These are phyloP conservation scores for Lycium ferocissimum DNA, from an alignment of 257 asterid genomes.

Conservation along the genomic window DNA sequence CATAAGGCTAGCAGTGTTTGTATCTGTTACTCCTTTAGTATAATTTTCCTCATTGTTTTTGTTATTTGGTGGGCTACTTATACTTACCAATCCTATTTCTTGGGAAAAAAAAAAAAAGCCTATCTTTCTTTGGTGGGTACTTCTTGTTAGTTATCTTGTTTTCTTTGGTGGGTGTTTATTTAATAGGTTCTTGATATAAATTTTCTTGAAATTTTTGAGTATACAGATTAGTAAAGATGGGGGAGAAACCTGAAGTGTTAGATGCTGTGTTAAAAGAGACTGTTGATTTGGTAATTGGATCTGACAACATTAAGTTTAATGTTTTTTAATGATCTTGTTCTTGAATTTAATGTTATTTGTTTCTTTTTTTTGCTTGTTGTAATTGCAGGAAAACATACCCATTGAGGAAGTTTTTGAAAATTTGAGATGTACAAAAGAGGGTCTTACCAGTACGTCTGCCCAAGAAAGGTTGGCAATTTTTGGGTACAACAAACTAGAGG, in stretches of 20 bases:
- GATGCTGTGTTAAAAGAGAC: constrained; percentile 97
- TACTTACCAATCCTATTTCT: neutral
- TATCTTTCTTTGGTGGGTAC: constrained; percentile 26
- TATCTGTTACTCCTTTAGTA: neutral
- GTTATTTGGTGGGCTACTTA: constrained; percentile 11
- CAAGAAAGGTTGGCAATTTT: constrained; percentile 90
- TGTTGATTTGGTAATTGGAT: constrained; percentile 99
- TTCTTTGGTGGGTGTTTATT: neutral
- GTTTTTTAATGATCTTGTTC: constrained; percentile 20
- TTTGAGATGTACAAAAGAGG: constrained; percentile 91
- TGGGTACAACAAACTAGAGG: constrained; percentile 97
- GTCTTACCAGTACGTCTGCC: constrained; percentile 79
- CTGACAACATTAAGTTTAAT: constrained; percentile 39
- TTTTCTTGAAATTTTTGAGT: constrained; percentile 21
- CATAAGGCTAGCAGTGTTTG: neutral
- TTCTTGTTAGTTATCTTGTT: neutral
- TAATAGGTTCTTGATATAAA: constrained; percentile 8
- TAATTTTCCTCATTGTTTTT: neutral
- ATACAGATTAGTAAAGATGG: constrained; percentile 48
- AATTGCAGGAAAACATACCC: constrained; percentile 88
- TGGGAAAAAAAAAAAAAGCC: constrained; percentile 2
- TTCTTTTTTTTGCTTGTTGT: constrained; percentile 34
- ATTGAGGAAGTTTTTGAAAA: constrained; percentile 95
- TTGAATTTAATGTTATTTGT: constrained; percentile 20
- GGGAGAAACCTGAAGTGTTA: constrained; percentile 87